These are phyloP conservation scores for Monosiga brevicollis DNA, from an alignment of 78 protist species.

Conservation along the genomic window DNA sequence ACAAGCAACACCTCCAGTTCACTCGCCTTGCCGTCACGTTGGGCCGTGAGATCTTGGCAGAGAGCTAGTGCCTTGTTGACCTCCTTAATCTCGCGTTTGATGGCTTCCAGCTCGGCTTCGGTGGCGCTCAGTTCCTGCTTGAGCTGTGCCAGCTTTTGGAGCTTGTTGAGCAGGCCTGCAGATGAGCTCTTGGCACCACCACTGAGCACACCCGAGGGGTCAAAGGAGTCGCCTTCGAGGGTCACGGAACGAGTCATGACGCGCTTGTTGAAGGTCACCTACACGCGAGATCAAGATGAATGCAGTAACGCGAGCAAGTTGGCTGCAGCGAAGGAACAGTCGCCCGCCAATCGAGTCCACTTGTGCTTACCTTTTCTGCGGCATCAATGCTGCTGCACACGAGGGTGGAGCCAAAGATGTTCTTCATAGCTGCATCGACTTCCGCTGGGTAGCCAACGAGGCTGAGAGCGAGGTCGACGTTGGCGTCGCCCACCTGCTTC, in stretches of 20 bases:
- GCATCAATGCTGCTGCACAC: conserved; percentile 47
- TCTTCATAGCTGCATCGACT: conserved; percentile 76
- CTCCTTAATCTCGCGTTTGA: conserved; percentile 7
- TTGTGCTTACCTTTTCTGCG: neutral
- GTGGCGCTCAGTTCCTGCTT: neutral
- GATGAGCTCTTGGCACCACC: conserved; percentile 56
- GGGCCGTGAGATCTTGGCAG: neutral
- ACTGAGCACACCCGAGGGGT: conserved; percentile 93
- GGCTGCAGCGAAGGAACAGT: too few species aligned
- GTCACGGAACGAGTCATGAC: conserved; percentile 73
- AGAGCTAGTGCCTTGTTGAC: neutral
- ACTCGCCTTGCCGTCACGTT: neutral
- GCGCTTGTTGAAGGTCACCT: neutral
- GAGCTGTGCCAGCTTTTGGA: too few species aligned
- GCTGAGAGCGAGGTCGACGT: conserved; percentile 47
- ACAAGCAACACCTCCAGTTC: neutral
- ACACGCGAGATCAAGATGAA: too few species aligned
- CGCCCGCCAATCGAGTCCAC: neutral
- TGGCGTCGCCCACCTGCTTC: conserved; percentile 28
- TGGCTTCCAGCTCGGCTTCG: neutral
- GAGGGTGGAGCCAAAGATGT: conserved; percentile 89
- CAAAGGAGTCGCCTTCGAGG: conserved; percentile 90
- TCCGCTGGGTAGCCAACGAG: conserved; percentile 61
- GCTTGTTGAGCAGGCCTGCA: neutral
- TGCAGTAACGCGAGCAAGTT: too few species aligned